Evolutionary conservation across 2,329 filamentous ascomycete species (phyloP).

Genomic region (Aspergillus fumigatiaffinis): DNA sequence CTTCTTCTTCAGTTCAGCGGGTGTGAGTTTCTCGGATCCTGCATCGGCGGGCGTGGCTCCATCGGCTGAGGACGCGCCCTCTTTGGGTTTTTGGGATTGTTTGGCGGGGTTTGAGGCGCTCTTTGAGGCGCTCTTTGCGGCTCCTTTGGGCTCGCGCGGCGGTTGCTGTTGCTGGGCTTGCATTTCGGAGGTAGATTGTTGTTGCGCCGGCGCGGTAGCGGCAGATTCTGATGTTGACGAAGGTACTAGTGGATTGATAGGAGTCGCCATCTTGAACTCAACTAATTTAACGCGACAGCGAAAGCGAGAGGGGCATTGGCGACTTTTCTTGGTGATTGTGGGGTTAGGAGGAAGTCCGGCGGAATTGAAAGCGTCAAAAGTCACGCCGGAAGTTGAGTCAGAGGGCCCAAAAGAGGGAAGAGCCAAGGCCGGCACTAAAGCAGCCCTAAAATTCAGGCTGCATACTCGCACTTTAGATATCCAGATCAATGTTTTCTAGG

Average conservation of each 20-base stretch:
- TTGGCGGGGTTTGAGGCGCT: constrained; percentile 20
- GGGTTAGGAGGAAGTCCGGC: constrained; percentile 9
- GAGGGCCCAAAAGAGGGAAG: neutral
- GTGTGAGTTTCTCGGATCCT: constrained; percentile 35
- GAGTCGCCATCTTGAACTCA: constrained; percentile 25
- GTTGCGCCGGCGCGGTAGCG: constrained; percentile 14
- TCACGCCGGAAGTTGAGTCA: constrained; percentile 30
- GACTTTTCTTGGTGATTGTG: constrained; percentile 25
- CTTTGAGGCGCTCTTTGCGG: constrained; percentile 20
- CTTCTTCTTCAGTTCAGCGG: constrained; percentile 79
- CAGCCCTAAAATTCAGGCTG: constrained; percentile 21
- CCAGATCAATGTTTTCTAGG: neutral
- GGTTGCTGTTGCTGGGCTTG: constrained; percentile 17
- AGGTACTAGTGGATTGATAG: constrained; percentile 18
- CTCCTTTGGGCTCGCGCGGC: constrained; percentile 19
- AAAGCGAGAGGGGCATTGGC: constrained; percentile 24
- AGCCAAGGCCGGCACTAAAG: constrained; percentile 18
- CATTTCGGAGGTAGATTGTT: constrained; percentile 14
- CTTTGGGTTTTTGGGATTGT: constrained; percentile 21
- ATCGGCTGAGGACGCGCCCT: constrained; percentile 18
- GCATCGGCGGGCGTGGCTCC: constrained; percentile 20
- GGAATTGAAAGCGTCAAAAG: constrained; percentile 17
- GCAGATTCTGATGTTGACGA: constrained; percentile 12
- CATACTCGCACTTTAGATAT: neutral
- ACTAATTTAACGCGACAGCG: constrained; percentile 15